A percentile compares a stretch with the other conserved stretches of the same genome.
phyloP scores from a whole-genome alignment of 352 stramenopile species.

The Peronospora farinosa region DNA sequence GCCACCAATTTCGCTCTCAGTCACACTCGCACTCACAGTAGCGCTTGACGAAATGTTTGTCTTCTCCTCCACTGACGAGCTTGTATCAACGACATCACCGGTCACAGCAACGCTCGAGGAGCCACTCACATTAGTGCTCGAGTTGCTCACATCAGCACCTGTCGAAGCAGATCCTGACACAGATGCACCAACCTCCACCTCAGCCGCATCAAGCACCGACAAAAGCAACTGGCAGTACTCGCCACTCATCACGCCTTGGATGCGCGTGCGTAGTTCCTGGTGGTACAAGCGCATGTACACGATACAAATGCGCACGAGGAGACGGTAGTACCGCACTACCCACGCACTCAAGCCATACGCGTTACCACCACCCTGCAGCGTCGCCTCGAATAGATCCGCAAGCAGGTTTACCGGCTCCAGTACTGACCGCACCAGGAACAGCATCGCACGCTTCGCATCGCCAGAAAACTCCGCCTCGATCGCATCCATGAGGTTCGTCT shows the following conservation, averaged over 20 bases:
- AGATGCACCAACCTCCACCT: slow-evolving; percentile 14
- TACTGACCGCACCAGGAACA: slow-evolving; percentile 43
- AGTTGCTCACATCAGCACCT: not conserved
- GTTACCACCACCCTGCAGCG: slow-evolving; percentile 63
- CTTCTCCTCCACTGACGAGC: slow-evolving; percentile 16
- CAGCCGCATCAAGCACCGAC: slow-evolving; percentile 20
- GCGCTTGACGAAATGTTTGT: slow-evolving; percentile 5
- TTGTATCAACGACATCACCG: slow-evolving; percentile 3
- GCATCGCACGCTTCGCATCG: slow-evolving; percentile 36
- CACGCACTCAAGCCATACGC: slow-evolving; percentile 45
- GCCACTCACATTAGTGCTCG: too few relatives aligned
- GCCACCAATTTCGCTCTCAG: too few relatives aligned
- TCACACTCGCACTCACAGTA: not conserved
- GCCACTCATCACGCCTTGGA: slow-evolving; percentile 22
- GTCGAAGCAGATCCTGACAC: slow-evolving; percentile 10
- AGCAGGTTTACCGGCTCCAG: slow-evolving; percentile 46
- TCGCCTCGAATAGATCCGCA: slow-evolving; percentile 50
- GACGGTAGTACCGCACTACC: slow-evolving; percentile 57
- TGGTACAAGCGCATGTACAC: slow-evolving; percentile 52
- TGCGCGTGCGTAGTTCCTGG: slow-evolving; percentile 30
- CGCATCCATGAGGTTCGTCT: slow-evolving; percentile 39
- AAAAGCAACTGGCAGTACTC: slow-evolving; percentile 22
- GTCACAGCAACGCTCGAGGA: slow-evolving; percentile 1
- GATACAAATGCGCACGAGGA: slow-evolving; percentile 31
- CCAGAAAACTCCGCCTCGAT: slow-evolving; percentile 56